Evolutionary conservation across 2,329 filamentous ascomycete genomes (phyloP).

Genomic region (Shiraia bambusicola): DNA sequence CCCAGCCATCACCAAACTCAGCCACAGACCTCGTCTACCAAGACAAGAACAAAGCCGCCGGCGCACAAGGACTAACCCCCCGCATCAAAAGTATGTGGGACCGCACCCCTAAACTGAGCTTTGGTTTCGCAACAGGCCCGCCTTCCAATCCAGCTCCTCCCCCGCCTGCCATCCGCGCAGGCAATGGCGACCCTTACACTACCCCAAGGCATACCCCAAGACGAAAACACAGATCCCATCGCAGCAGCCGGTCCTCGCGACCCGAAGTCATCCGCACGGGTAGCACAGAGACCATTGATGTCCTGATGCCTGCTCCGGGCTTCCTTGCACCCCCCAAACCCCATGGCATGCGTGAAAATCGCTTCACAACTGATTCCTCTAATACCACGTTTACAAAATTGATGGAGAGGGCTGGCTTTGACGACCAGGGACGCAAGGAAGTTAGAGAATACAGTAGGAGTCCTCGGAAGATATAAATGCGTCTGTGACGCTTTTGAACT

Average conservation of each 20-base stretch:
- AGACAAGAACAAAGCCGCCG: constrained; percentile 18
- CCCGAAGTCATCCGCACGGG: constrained; percentile 25
- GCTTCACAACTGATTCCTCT: constrained; percentile 32
- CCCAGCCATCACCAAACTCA: constrained; percentile 27
- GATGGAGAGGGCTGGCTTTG: constrained; percentile 47
- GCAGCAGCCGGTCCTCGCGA: constrained; percentile 17
- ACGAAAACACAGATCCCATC: constrained; percentile 20
- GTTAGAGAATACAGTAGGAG: constrained; percentile 29
- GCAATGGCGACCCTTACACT: constrained; percentile 35
- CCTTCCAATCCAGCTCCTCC: constrained; percentile 20
- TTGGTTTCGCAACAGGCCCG: constrained; percentile 26
- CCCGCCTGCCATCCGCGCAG: constrained; percentile 31
- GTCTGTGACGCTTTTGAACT: neutral
- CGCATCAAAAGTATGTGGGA: constrained; percentile 41
- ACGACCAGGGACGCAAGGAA: constrained; percentile 30
- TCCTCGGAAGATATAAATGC: constrained; percentile 1
- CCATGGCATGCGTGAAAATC: constrained; percentile 34
- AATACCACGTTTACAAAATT: constrained; percentile 46
- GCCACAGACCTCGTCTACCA: constrained; percentile 27
- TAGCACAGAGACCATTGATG: constrained; percentile 49
- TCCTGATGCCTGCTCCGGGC: constrained; percentile 45
- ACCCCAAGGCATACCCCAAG: constrained; percentile 32
- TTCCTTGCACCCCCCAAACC: constrained; percentile 37
- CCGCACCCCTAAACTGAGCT: constrained; percentile 37
- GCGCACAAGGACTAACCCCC: constrained; percentile 30